Conservation (phyloP, 2,329 filamentous ascomycete species). For the Colletotrichum gigasporum region DNA sequence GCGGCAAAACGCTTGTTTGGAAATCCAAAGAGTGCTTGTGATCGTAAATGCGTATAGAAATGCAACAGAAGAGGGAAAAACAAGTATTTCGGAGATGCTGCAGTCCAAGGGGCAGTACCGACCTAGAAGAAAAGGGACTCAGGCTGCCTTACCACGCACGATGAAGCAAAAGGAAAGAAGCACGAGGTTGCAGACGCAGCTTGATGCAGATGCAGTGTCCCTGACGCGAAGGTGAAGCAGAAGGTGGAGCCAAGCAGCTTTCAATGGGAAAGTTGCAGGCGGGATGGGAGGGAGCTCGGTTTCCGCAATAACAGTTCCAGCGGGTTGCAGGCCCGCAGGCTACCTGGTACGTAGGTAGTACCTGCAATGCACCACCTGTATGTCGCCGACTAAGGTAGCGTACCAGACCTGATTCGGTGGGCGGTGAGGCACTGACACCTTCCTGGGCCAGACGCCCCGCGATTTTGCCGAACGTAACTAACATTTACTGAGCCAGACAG, state of each 20-base stretch:
- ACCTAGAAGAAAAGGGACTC: background rate
- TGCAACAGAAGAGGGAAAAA: no score
- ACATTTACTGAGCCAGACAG: background rate
- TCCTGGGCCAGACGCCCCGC: slow-evolving; percentile 10
- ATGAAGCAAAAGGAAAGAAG: slow-evolving; percentile 1
- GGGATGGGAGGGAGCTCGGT: slow-evolving; percentile 17
- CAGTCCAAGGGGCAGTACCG: background rate
- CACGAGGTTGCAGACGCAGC: slow-evolving; percentile 1
- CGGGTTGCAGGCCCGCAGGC: no score
- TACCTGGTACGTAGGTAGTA: background rate
- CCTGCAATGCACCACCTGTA: background rate
- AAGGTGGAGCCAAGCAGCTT: slow-evolving; percentile 22
- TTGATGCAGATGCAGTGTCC: slow-evolving; percentile 16
- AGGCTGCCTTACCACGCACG: background rate
- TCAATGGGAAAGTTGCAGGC: background rate
- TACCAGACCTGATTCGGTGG: slow-evolving; percentile 4
- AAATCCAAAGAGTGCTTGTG: no score
- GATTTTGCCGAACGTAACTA: slow-evolving; percentile 26
- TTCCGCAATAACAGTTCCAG: slow-evolving; percentile 27
- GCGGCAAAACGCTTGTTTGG: no score
- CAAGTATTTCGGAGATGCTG: background rate
- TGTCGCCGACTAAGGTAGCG: background rate
- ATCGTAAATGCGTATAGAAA: no score
- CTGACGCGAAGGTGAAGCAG: slow-evolving; percentile 20
- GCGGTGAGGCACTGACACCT: slow-evolving; percentile 11